Base-by-base conservation (phyloP, 2,329 filamentous ascomycete genomes). In the Neonectria sp. region DNA sequence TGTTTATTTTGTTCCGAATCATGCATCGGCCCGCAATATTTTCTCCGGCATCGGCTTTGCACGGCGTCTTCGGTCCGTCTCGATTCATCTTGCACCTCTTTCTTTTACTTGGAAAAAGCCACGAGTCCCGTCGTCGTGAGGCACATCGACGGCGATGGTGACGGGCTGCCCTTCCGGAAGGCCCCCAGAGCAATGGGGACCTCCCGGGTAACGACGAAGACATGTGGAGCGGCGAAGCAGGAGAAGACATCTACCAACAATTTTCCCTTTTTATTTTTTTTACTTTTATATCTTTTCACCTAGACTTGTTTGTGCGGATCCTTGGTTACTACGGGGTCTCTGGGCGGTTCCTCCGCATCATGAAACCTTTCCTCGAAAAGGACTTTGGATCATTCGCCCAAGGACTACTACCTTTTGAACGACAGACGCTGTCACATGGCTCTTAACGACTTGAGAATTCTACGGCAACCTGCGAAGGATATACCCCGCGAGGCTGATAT, bases 381-480 rank as follows among this genome's bases (percentile, higher is more conserved):
- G 73, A 79, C 75, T 77, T 79, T 77, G 75, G 74, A 77, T 78
- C 76, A 76, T 73, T 75, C 74, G 74, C 70, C 72, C 75, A 76
- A 75, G 72, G 73, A 76, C 75, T 76, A 76, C 74, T 74, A 75
- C 75, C 71, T 76, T 74, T 77, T 76, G 73, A 77, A 80, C 76
- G 75, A 77, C 74, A 77, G 76, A 79, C 72, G 74, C 74, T 78
- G 77, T 79, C 74, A 79, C 75, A 70, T 79, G 76, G 77, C 76
- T 79, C 79, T 79, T 78, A 76, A 78, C 74, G 75, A 79, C 72
- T 75, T 77, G 70, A 79, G 76, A 75, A 76, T 72, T 76, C 72
- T 73, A 78, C 73, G 79, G 77, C 80, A 80, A 78, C 68, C 78
- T 79, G 79, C 79, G 80, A 81, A 79, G 80, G 80, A 81, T 81